Conservation (phyloP, 805 yeast genomes). For the Kluyveromyces starmeri region DNA sequence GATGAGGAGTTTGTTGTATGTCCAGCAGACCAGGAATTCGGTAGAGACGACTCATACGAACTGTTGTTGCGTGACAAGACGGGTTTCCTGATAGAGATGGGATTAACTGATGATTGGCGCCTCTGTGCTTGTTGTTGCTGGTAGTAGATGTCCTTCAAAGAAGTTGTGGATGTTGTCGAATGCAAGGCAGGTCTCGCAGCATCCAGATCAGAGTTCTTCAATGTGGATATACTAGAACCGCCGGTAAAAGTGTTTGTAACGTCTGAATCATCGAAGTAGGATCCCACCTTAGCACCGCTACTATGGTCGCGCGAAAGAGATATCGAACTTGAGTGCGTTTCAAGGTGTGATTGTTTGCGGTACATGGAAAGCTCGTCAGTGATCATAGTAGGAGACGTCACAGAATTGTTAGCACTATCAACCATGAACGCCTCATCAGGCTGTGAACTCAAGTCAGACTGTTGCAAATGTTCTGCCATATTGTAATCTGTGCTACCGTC, state of each 20-base stretch:
- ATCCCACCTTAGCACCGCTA: conserved; percentile 2
- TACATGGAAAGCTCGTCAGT: conserved; percentile 8
- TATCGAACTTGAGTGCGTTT: conserved; percentile 5
- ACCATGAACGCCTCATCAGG: neutral
- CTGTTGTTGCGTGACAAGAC: conserved; percentile 6
- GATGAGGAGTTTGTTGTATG: conserved; percentile 2
- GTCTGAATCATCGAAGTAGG: conserved; percentile 5
- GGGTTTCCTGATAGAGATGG: conserved; percentile 9
- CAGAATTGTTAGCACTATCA: conserved; percentile 2
- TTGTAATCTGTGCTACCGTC: conserved; percentile 1
- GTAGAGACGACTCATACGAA: conserved; percentile 7
- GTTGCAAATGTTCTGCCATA: conserved; percentile 6
- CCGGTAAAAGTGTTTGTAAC: conserved; percentile 2
- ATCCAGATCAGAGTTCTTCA: conserved; percentile 4
- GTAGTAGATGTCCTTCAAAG: conserved; percentile 7
- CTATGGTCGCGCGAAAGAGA: conserved; percentile 4
- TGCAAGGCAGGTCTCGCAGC: conserved; percentile 8
- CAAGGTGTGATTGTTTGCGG: too few relatives aligned
- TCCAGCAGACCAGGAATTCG: conserved; percentile 1
- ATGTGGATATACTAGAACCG: conserved; percentile 4
- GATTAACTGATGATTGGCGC: conserved; percentile 5
- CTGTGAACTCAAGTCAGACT: conserved; percentile 1
- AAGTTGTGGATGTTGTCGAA: conserved; percentile 9
- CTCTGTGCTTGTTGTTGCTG: conserved; percentile 3
- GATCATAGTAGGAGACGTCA: conserved; percentile 10